Conservation (phyloP, 2,329 filamentous ascomycete species). For the Sporothrix dimorphospora region DNA sequence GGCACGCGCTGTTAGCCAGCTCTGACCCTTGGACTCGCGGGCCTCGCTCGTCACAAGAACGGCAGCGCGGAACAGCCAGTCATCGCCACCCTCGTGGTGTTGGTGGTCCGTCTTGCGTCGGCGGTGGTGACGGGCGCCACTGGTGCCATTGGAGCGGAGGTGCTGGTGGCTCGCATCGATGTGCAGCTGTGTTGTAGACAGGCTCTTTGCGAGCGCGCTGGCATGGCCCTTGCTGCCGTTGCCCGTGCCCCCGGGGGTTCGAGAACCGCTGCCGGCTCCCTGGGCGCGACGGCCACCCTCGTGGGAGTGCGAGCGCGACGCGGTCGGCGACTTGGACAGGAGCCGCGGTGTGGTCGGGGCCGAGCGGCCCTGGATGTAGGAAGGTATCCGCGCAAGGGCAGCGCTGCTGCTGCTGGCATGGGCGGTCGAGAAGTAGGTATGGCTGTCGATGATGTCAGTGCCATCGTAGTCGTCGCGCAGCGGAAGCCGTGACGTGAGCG, state of each 20-base stretch:
- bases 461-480: conserved; percentile 54
- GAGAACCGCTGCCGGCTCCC: background rate
- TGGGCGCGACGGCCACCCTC: conserved; percentile 37
- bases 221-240: conserved; percentile 12
- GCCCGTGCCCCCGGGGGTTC: background rate
- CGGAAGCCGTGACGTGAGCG: conserved; percentile 64
- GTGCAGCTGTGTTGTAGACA: conserved; percentile 62
- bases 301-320: conserved; percentile 51
- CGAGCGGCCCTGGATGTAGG: conserved; percentile 65
- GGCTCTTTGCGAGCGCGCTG: conserved; percentile 58
- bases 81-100: conserved; percentile 42
- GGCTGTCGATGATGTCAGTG: conserved; percentile 22
- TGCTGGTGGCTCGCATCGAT: background rate
- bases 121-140: conserved; percentile 28
- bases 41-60: conserved; percentile 64
- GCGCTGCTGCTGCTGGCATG: conserved; percentile 38
- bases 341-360: conserved; percentile 67
- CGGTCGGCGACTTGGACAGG: conserved; percentile 60
- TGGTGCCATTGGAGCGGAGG: conserved; percentile 31
- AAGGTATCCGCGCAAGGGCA: conserved; percentile 46
- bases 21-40: conserved; percentile 69
- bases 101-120: conserved; percentile 35
- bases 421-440: conserved; percentile 35
- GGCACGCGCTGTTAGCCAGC: conserved; percentile 67
- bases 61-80: conserved; percentile 68